Percentiles rank a stretch among this genome's conserved stretches.
phyloP scores from a whole-genome alignment of 768 basidiomycete genomes.

The Panus rudis region DNA sequence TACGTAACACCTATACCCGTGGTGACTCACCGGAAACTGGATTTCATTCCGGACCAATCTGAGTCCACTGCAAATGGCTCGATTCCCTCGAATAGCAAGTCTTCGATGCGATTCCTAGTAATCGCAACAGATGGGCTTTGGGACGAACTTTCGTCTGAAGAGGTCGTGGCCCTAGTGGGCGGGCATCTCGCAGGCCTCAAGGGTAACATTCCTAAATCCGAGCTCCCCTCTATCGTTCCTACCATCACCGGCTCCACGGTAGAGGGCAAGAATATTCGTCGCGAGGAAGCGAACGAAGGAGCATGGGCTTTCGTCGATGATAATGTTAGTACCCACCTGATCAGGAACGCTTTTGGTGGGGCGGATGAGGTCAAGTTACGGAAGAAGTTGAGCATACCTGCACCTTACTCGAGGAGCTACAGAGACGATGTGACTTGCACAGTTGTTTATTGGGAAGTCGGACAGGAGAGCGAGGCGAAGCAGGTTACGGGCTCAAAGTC shows the following conservation, averaged over 20 bases:
- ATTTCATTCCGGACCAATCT: slow-evolving; percentile 33
- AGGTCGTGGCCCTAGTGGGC: slow-evolving; percentile 81
- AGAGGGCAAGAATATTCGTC: slow-evolving; percentile 52
- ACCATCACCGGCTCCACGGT: slow-evolving; percentile 51
- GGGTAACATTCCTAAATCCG: slow-evolving; percentile 53
- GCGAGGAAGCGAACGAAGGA: slow-evolving; percentile 30
- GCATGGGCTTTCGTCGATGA: slow-evolving; percentile 78
- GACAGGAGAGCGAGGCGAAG: slow-evolving; percentile 39
- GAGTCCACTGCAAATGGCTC: slow-evolving; percentile 12
- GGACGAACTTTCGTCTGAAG: slow-evolving; percentile 60
- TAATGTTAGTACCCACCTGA: slow-evolving; percentile 74
- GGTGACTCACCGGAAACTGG: slow-evolving; percentile 68
- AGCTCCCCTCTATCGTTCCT: slow-evolving; percentile 48
- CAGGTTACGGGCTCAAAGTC: slow-evolving; percentile 10
- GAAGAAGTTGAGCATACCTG: slow-evolving; percentile 71
- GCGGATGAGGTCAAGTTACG: slow-evolving; percentile 54
- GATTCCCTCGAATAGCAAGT: slow-evolving; percentile 18
- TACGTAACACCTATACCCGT: slow-evolving; percentile 85
- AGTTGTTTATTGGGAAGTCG: slow-evolving; percentile 79
- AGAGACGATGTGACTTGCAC: slow-evolving; percentile 84
- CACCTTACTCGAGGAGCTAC: slow-evolving; percentile 67
- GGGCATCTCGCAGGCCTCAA: slow-evolving; percentile 71
- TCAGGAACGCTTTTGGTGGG: slow-evolving; percentile 91
- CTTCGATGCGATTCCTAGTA: slow-evolving; percentile 68
- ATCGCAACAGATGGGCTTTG: slow-evolving; percentile 77